phyloP scores from a whole-genome alignment of 352 stramenopile genomes.

The Phytophthora rubi region DNA sequence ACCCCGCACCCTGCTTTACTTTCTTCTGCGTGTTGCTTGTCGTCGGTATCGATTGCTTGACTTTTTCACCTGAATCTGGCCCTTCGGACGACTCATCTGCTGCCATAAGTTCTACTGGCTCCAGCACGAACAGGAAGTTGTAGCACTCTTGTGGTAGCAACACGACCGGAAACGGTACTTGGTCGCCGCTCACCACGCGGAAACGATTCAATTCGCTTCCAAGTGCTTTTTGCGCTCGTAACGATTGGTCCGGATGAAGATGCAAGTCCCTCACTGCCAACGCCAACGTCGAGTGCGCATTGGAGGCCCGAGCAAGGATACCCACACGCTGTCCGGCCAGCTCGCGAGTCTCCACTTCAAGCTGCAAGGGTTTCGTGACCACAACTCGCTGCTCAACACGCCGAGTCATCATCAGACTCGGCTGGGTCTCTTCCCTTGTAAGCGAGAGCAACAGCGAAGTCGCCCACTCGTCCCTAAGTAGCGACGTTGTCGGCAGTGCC shows the following conservation, averaged over 20 bases:
- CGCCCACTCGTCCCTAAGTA: constrained; percentile 49
- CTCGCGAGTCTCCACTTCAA: constrained; percentile 63
- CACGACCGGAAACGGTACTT: constrained; percentile 64
- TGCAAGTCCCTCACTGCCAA: constrained; percentile 67
- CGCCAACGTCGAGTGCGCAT: constrained; percentile 48
- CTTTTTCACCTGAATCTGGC: constrained; percentile 16
- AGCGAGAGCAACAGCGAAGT: constrained; percentile 49
- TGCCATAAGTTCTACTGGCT: constrained; percentile 30
- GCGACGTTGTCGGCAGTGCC: constrained; percentile 5
- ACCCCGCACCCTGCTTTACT: constrained; percentile 9
- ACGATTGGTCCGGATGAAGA: constrained; percentile 65
- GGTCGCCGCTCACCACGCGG: constrained; percentile 43
- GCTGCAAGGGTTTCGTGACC: constrained; percentile 61
- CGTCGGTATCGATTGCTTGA: constrained; percentile 10
- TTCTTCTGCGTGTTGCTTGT: constrained; percentile 24
- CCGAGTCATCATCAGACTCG: constrained; percentile 48
- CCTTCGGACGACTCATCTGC: constrained; percentile 19
- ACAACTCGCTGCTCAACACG: constrained; percentile 55
- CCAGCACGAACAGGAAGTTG: constrained; percentile 68
- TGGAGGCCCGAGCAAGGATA: constrained; percentile 56
- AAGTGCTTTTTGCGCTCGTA: constrained; percentile 13
- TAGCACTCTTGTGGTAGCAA: constrained; percentile 61
- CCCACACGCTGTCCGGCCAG: constrained; percentile 46
- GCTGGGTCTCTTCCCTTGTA: constrained; percentile 53
- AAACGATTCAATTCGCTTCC: constrained; percentile 31